These are phyloP conservation scores for Aureobasidium sp. DNA, from an alignment of 2,329 filamentous ascomycete species.

Conservation along the genomic window DNA sequence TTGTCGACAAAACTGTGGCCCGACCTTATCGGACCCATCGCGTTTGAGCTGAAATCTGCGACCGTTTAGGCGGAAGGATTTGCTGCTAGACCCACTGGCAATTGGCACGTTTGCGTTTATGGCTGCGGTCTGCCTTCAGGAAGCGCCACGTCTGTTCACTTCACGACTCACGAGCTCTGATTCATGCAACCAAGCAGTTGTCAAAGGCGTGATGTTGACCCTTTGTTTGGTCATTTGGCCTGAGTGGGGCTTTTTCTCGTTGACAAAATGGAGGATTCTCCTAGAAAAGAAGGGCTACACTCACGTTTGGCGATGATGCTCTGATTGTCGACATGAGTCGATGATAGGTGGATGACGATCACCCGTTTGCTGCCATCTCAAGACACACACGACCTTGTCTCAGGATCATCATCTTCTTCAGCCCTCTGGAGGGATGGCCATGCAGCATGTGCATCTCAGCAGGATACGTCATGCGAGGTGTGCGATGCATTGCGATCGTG, in stretches of 20 bases:
- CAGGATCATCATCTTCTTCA: conserved; percentile 5
- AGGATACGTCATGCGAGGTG: background rate
- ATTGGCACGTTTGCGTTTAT: conserved; percentile 1
- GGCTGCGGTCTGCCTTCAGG: background rate
- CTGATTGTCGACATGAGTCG: background rate
- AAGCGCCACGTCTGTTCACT: conserved; percentile 2
- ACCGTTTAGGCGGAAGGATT: conserved; percentile 12
- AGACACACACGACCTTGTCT: background rate
- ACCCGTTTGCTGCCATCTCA: background rate
- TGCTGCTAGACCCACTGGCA: conserved; percentile 2
- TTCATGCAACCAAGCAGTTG: background rate
- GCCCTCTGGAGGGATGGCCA: background rate
- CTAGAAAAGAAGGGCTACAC: background rate
- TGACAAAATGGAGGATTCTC: background rate
- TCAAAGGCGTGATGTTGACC: background rate
- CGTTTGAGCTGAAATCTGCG: background rate
- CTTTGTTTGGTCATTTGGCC: background rate
- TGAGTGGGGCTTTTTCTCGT: background rate
- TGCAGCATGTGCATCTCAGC: background rate
- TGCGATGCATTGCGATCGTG: background rate
- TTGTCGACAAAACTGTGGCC: conserved; percentile 2
- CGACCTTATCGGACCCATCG: background rate
- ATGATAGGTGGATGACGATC: conserved; percentile 1
- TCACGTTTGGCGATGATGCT: background rate
- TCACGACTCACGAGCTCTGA: background rate